phyloP scores from a whole-genome alignment of 2,329 filamentous ascomycete species.

The Bipolaris oryzae region DNA sequence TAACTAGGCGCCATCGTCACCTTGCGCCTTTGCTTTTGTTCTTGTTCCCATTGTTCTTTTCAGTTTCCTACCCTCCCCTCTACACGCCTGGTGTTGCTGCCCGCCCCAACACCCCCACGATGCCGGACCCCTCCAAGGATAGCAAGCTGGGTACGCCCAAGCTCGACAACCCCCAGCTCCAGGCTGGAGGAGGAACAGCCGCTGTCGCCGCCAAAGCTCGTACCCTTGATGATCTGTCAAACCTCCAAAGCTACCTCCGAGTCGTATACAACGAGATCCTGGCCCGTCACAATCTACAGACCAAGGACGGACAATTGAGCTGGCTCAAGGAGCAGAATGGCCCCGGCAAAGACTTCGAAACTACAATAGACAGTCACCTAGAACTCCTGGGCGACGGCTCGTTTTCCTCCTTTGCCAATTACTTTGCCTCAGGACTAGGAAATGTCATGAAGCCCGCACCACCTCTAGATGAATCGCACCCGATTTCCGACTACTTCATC shows the following conservation, averaged over 20 bases:
- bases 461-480: constrained; percentile 65
- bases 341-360: neutral
- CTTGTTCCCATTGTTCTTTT: neutral
- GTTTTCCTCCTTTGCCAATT: constrained; percentile 46
- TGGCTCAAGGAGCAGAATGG: constrained; percentile 45
- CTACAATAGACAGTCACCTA: constrained; percentile 18
- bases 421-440: constrained; percentile 55
- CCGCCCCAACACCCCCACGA: constrained; percentile 4
- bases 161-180: constrained; percentile 42
- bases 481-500: constrained; percentile 89
- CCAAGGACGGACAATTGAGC: constrained; percentile 37
- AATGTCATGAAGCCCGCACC: constrained; percentile 53
- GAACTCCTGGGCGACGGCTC: constrained; percentile 39
- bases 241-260: constrained; percentile 38
- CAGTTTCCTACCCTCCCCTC: neutral
- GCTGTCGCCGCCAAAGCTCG: constrained; percentile 36
- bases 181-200: constrained; percentile 48
- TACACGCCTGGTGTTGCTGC: neutral
- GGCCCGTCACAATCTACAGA: constrained; percentile 38
- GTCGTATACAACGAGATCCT: constrained; percentile 36
- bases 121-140: constrained; percentile 30
- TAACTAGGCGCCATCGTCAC: constrained; percentile 2
- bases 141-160: constrained; percentile 42
- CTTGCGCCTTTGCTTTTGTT: neutral
- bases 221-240: constrained; percentile 39